Base-by-base conservation (phyloP, 148 eudicot species). In the Rhododendron molle region DNA sequence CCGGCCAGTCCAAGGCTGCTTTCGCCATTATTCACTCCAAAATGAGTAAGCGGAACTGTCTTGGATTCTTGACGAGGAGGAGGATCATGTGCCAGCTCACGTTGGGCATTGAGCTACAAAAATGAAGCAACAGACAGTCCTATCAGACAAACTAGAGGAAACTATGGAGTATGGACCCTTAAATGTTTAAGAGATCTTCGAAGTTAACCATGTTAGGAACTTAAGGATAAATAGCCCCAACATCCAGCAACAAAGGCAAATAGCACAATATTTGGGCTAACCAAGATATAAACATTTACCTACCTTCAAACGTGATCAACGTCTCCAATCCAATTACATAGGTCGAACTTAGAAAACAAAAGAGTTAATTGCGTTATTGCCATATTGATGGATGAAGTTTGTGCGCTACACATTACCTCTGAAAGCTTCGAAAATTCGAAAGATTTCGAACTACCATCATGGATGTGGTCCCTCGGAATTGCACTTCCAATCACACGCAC, bases 1-100 rank as follows among this genome's bases (percentile, higher is more conserved):
- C 86, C 87, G 83, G 92, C 91, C 43, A 91, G 84, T 40, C 92
- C 96, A 11, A 90, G 89, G 91, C 93, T 93, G 78, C 88, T 90
- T 79, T 93, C 93, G 23, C 87, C 87, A 81, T 87, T 86, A 46
- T 67, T 82, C 62, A 83, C 47, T 85, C 88, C 90, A 16, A 90
- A 86, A 81, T 83, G 79, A 84, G 93, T 81, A n/a, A 86, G 58
- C 43, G 85, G 58, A 21, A 85, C 88, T 26, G 88, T 89, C 88
- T 89, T 92, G 43, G 91, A 58, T 84, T 87, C 92, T 85, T 88
- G 93, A 85, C 36, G 74, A 80, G 89, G 79, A 77, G 89, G 83
- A 87, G 78, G 83, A 87, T 81, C 71, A 40, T 84, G 85, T 12
- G 79, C 81, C 34, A 69, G 85, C 43, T 74, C 83, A n/a, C 44